phyloP scores from a whole-genome alignment of 2,329 filamentous ascomycete genomes.

The Dendryphion nanum region DNA sequence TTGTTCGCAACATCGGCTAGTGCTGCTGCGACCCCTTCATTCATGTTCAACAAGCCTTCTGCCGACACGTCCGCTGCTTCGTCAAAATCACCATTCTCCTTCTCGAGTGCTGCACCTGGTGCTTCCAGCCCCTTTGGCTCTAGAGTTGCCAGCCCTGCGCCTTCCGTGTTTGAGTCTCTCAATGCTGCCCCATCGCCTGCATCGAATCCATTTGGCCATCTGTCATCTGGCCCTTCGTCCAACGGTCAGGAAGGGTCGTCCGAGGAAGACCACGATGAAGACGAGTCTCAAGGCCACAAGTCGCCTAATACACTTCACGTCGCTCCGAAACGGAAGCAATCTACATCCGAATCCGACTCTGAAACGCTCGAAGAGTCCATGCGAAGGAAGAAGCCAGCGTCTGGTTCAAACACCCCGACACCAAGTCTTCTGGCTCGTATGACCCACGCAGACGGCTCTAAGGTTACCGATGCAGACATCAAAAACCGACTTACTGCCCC shows the following conservation, averaged over 20 bases:
- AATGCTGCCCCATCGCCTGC: constrained; percentile 18
- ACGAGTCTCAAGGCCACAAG: background rate
- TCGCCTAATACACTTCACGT: background rate
- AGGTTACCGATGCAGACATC: constrained; percentile 13
- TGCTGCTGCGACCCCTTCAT: too few species aligned
- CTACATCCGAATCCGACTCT: constrained; percentile 22
- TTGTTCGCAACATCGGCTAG: too few species aligned
- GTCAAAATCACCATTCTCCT: background rate
- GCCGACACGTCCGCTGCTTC: background rate
- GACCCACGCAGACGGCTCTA: constrained; percentile 16
- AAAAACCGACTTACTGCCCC: constrained; percentile 22
- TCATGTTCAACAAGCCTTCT: too few species aligned
- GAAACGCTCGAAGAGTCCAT: constrained; percentile 18
- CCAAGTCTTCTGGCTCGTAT: constrained; percentile 29
- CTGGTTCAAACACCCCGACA: constrained; percentile 12
- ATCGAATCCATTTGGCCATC: constrained; percentile 33
- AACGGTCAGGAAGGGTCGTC: constrained; percentile 22
- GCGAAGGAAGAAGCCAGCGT: constrained; percentile 17
- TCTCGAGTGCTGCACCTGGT: constrained; percentile 14
- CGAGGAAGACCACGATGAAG: constrained; percentile 12
- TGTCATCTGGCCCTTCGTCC: constrained; percentile 32
- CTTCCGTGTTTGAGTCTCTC: constrained; percentile 31
- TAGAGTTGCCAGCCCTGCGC: constrained; percentile 27
- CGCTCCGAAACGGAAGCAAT: constrained; percentile 1
- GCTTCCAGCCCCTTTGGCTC: constrained; percentile 23